A percentile compares a stretch with the other conserved stretches of the same genome.
These are phyloP conservation scores for Coemansia sp. DNA, from an alignment of 192 early-diverging fungal genomes.

Conservation along the genomic window DNA sequence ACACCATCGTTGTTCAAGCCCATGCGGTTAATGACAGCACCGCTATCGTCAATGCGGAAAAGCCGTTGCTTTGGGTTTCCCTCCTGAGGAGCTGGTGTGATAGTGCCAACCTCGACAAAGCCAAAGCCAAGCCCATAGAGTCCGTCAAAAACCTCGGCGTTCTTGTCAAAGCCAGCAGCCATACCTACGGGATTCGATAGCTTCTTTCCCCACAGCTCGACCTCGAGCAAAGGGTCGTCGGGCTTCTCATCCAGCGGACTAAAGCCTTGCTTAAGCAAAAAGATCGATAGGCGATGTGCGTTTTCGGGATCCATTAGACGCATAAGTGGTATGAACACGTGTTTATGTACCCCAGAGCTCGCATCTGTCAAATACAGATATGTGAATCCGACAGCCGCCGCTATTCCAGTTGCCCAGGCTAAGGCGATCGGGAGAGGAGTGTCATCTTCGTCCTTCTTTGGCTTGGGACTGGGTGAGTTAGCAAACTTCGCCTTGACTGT, in stretches of 20 bases:
- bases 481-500: background rate
- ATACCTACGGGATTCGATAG: slow-evolving; percentile 81
- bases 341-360: slow-evolving; percentile 72
- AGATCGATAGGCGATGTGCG: slow-evolving; percentile 72
- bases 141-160: slow-evolving; percentile 84
- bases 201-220: slow-evolving; percentile 71
- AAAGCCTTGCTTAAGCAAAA: slow-evolving; percentile 63
- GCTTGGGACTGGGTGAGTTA: background rate
- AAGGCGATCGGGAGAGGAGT: slow-evolving; percentile 33
- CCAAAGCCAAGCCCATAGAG: slow-evolving; percentile 87
- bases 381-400: slow-evolving; percentile 53
- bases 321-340: slow-evolving; percentile 68
- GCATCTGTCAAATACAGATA: slow-evolving; percentile 68
- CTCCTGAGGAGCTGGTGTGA: slow-evolving; percentile 83
- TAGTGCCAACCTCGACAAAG: slow-evolving; percentile 85
- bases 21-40: slow-evolving; percentile 86
- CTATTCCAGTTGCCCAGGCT: slow-evolving; percentile 32
- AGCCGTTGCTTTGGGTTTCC: slow-evolving; percentile 87
- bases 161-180: slow-evolving; percentile 92
- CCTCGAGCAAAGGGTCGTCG: slow-evolving; percentile 61
- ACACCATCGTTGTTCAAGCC: slow-evolving; percentile 88
- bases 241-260: slow-evolving; percentile 62
- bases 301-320: slow-evolving; percentile 74
- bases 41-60: slow-evolving; percentile 76
- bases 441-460: slow-evolving; percentile 6